A percentile compares a stretch with the other conserved stretches of the same genome.
Evolutionary conservation across 768 basidiomycete species (phyloP).

Genomic region (Phlebiopsis gigantea): DNA sequence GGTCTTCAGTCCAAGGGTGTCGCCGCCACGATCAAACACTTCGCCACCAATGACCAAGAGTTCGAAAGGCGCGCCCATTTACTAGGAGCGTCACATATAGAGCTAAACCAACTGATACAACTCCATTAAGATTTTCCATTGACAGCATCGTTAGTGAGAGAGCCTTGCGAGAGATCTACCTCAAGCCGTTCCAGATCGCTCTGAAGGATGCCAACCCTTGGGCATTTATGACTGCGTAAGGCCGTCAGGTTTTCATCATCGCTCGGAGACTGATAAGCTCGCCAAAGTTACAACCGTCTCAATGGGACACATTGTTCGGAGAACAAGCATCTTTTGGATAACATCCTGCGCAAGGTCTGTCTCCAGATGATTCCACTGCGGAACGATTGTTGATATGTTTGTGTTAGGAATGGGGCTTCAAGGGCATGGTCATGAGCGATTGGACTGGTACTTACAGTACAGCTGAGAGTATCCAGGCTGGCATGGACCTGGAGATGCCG

Average conservation of each 20-base stretch:
- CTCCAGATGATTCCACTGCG: not conserved
- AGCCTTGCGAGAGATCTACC: slow-evolving; percentile 62
- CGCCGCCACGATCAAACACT: slow-evolving; percentile 61
- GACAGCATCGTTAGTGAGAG: slow-evolving; percentile 49
- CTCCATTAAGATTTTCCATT: slow-evolving; percentile 32
- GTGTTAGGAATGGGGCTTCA: slow-evolving; percentile 54
- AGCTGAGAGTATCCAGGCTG: slow-evolving; percentile 50
- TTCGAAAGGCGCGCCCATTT: slow-evolving; percentile 37
- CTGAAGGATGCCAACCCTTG: slow-evolving; percentile 49
- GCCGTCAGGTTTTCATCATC: slow-evolving; percentile 16
- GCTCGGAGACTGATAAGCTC: not conserved
- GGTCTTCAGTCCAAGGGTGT: slow-evolving; percentile 56
- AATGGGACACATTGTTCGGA: slow-evolving; percentile 60
- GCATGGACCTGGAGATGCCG: slow-evolving; percentile 64
- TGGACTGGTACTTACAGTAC: slow-evolving; percentile 49
- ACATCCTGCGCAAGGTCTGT: slow-evolving; percentile 44
- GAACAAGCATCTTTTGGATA: slow-evolving; percentile 40
- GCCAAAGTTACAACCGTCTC: slow-evolving; percentile 48
- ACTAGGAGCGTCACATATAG: not conserved
- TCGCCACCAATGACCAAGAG: slow-evolving; percentile 59
- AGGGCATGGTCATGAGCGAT: slow-evolving; percentile 59
- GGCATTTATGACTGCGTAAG: slow-evolving; percentile 54
- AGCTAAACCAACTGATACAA: not conserved
- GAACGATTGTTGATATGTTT: not conserved
- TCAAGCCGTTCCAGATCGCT: slow-evolving; percentile 59